phyloP scores from a whole-genome alignment of 148 eudicot species.

The Silene uniflora region DNA sequence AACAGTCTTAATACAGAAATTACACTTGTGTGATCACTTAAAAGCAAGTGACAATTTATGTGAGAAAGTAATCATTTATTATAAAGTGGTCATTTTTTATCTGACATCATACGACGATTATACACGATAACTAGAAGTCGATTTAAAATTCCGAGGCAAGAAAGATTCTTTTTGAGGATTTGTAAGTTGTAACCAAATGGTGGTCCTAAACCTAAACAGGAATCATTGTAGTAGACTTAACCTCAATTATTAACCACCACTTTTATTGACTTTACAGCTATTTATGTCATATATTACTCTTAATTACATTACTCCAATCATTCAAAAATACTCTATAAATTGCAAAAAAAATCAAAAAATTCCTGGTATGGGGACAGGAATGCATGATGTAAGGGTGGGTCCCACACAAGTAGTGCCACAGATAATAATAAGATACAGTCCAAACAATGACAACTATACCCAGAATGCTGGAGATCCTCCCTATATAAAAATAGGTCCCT shows the following conservation, averaged over 20 bases:
- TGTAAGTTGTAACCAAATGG: not conserved
- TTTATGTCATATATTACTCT: not conserved
- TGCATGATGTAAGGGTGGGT: conserved; percentile 26
- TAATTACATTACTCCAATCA: not conserved
- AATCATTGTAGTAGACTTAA: conserved; percentile 2
- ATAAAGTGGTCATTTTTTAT: too few relatives aligned
- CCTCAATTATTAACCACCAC: not conserved
- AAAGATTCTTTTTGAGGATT: not conserved
- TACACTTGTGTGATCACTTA: too few relatives aligned
- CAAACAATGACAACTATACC: conserved; percentile 1
- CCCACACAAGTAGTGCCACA: conserved; percentile 8
- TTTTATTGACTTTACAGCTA: conserved; percentile 18
- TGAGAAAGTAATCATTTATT: too few relatives aligned
- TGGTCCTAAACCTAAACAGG: conserved; percentile 19
- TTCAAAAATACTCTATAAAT: not conserved
- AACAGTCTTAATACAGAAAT: too few relatives aligned
- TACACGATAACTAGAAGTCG: too few relatives aligned
- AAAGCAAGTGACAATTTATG: too few relatives aligned
- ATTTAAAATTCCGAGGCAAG: too few relatives aligned
- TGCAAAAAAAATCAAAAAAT: not conserved
- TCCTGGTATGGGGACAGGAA: not conserved
- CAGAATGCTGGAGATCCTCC: conserved; percentile 15
- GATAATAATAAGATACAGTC: not conserved
- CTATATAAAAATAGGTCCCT: conserved; percentile 9
- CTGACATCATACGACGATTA: too few relatives aligned